A percentile compares a stretch with the other conserved stretches of the same genome.
These are phyloP conservation scores for Lipomyces sp. DNA, from an alignment of 805 yeast species.

Conservation along the genomic window DNA sequence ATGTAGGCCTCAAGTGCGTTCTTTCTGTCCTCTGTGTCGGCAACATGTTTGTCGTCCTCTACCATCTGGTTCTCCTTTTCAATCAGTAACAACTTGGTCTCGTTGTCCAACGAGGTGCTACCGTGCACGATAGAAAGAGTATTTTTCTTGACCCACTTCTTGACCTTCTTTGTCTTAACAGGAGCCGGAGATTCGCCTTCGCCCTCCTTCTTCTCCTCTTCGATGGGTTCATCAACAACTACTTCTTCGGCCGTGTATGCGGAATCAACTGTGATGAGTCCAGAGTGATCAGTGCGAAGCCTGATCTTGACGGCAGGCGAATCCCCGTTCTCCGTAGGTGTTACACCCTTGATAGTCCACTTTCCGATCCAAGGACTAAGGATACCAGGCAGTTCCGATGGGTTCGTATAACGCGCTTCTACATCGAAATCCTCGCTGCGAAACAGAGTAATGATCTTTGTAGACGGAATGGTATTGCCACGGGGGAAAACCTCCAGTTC, in stretches of 20 bases:
- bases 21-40: slow-evolving; percentile 98
- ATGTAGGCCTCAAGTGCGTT: slow-evolving; percentile 98
- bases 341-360: slow-evolving; percentile 86
- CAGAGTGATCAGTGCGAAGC: slow-evolving; percentile 96
- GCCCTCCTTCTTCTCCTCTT: slow-evolving; percentile 48
- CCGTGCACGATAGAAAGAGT: slow-evolving; percentile 60
- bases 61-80: slow-evolving; percentile 84
- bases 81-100: slow-evolving; percentile 58
- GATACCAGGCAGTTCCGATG: slow-evolving; percentile 68
- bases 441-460: slow-evolving; percentile 91
- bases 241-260: slow-evolving; percentile 94
- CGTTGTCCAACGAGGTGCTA: slow-evolving; percentile 56
- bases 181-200: slow-evolving; percentile 47
- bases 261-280: slow-evolving; percentile 86
- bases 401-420: slow-evolving; percentile 80
- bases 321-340: slow-evolving; percentile 66
- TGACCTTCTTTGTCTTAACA: slow-evolving; percentile 83
- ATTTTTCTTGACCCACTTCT: slow-evolving; percentile 89
- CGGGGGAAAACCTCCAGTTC: slow-evolving; percentile 96
- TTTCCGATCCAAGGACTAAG: slow-evolving; percentile 65
- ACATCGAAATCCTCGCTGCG: slow-evolving; percentile 85
- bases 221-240: slow-evolving; percentile 82
- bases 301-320: slow-evolving; percentile 83
- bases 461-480: slow-evolving; percentile 89
- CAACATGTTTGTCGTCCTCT: slow-evolving; percentile 91